Evolutionary conservation across 768 basidiomycete species (phyloP).

Genomic region (Naganishia vaughanmartiniae): DNA sequence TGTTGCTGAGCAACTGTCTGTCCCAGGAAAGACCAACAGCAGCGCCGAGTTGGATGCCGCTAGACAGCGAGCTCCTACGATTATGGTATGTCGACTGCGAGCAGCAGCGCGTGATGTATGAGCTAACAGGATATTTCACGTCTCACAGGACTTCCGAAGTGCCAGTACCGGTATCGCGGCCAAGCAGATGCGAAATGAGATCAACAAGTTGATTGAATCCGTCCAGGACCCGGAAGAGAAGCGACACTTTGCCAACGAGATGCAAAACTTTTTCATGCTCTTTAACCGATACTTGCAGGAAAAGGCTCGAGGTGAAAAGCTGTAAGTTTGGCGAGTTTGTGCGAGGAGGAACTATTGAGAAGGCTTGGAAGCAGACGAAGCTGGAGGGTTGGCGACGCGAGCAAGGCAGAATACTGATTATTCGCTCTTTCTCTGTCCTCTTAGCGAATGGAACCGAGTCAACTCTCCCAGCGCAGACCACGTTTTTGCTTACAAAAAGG

Average conservation of each 20-base stretch:
- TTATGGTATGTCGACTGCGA: neutral
- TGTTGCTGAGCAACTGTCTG: slow-evolving; percentile 11
- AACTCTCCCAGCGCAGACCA: slow-evolving; percentile 80
- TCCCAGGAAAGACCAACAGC: slow-evolving; percentile 13
- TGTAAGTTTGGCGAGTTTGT: slow-evolving; percentile 59
- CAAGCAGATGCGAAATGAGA: slow-evolving; percentile 96
- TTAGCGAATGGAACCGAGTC: slow-evolving; percentile 84
- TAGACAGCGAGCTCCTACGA: slow-evolving; percentile 23
- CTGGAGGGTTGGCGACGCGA: neutral
- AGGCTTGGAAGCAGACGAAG: neutral
- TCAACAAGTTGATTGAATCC: slow-evolving; percentile 77
- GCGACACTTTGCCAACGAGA: slow-evolving; percentile 88
- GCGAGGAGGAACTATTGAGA: neutral
- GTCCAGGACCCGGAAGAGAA: slow-evolving; percentile 73
- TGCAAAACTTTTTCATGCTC: slow-evolving; percentile 93
- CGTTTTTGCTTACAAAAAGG: slow-evolving; percentile 75
- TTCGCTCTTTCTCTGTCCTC: neutral
- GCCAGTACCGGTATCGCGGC: slow-evolving; percentile 51
- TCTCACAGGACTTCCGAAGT: slow-evolving; percentile 21
- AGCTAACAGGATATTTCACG: neutral
- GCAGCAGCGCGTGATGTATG: neutral
- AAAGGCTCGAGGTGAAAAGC: slow-evolving; percentile 77
- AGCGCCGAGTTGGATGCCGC: slow-evolving; percentile 6
- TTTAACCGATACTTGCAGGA: slow-evolving; percentile 92
- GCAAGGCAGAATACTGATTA: neutral